Evolutionary conservation across 805 yeast species (phyloP), one percentile per base, ranked within the genome.

Genomic region (Candida ipomoeae): DNA sequence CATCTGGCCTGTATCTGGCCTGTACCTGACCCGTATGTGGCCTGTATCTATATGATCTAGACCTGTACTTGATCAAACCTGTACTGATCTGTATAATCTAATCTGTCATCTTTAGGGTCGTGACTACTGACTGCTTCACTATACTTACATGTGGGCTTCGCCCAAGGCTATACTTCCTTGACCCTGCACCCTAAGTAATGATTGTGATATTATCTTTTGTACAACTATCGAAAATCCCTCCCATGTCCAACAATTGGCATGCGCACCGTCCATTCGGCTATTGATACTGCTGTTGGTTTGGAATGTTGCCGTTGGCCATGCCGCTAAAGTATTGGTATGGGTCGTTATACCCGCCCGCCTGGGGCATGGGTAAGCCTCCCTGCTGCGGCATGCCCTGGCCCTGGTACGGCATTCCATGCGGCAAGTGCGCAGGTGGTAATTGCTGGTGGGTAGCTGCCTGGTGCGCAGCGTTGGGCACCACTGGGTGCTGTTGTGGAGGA

Each of bases 241-340:
- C 21, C 11, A 6, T 21, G 15, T 2, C 26, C 40, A 21, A 35
- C 38, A 15, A 15, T 15, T 14, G 38, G 26, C 40, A 37, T 21
- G 26, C 17, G n/a, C 40, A 37, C 29, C 29, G 29, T 37, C 26
- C 40, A 11, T 44, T 18, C 33, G 14, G 26, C 58, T 69, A 79
- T 63, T 81, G 84, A 60, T 77, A 79, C 65, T 79, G 85, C 64
- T 80, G 85, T 56, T 73, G 77, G 63, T 73, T 73, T 44, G 71
- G 77, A 50, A 73, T 62, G 62, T 69, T 72, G 44, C 75, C 74
- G 51, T 78, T 75, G 64, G 77, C 80, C 65, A 79, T 74, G 57
- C 74, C 79, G 56, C 79, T 76, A 62, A 83, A 81, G 66, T 82
- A 83, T 57, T 81, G 85, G 65, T 82, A 83, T 59, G 83, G 82